Conservation (phyloP, 768 basidiomycete species). For the Termitomyces sp. region DNA sequence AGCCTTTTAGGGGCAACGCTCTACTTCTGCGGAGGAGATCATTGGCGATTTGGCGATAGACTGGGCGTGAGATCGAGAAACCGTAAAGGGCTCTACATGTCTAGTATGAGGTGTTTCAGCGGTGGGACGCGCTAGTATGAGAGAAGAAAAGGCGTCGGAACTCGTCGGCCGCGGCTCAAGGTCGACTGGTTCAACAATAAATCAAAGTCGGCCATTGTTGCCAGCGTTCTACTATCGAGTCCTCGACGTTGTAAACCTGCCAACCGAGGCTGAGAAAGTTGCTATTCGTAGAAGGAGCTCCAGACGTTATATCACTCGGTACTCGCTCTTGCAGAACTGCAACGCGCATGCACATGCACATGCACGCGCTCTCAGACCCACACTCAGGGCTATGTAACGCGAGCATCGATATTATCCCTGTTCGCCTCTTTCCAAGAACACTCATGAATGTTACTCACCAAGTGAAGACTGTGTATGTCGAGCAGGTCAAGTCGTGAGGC, state of each 20-base stretch:
- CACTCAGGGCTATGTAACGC: not conserved
- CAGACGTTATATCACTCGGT: not conserved
- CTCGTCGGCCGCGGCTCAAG: not conserved
- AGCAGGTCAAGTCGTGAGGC: conserved; percentile 55
- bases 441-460: conserved; percentile 38
- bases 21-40: conserved; percentile 63
- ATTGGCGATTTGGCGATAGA: conserved; percentile 63
- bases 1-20: conserved; percentile 64
- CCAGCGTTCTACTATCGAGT: not conserved
- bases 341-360: not conserved
- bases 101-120: conserved; percentile 29
- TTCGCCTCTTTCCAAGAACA: not conserved
- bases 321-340: not conserved
- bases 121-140: not conserved
- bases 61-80: conserved; percentile 61
- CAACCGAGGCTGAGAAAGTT: not conserved
- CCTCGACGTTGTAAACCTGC: not conserved
- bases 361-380: not conserved
- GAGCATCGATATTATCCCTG: not conserved
- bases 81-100: conserved; percentile 59
- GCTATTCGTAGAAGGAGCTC: no score
- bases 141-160: not conserved
- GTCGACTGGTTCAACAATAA: not conserved
- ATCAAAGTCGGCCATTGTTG: not conserved
- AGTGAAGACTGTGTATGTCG: conserved; percentile 59